Percentiles rank a stretch among this genome's conserved stretches.
Evolutionary conservation across 768 basidiomycete species (phyloP).

Genomic region (Boletus subcaerulescens): DNA sequence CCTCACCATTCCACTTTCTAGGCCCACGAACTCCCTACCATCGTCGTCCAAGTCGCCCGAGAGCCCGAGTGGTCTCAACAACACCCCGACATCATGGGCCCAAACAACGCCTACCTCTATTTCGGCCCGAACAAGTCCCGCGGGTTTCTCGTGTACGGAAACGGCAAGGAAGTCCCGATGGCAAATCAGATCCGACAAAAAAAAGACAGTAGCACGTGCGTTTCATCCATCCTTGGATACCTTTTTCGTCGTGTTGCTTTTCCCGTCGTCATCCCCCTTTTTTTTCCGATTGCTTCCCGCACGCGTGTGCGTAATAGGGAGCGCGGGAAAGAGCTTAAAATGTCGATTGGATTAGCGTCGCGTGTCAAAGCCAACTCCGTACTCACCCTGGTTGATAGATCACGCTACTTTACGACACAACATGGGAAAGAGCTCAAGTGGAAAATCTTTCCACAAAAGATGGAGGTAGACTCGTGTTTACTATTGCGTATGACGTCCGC

Average conservation of each 20-base stretch:
- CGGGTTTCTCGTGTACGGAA: constrained; percentile 70
- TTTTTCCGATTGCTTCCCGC: no score
- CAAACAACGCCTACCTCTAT: constrained; percentile 72
- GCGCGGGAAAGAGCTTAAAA: no score
- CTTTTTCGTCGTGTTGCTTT: no score
- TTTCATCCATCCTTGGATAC: constrained; percentile 6
- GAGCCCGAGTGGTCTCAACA: constrained; percentile 66
- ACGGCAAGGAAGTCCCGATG: constrained; percentile 58
- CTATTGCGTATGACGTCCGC: background rate
- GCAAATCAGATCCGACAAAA: constrained; percentile 53
- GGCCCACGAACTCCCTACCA: constrained; percentile 58
- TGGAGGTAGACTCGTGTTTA: constrained; percentile 54
- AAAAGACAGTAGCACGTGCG: constrained; percentile 61
- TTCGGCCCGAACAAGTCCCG: constrained; percentile 62
- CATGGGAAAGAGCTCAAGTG: constrained; percentile 74
- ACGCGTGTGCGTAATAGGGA: no score
- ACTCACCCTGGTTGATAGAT: constrained; percentile 37
- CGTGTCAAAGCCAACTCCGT: background rate
- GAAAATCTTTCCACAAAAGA: constrained; percentile 56
- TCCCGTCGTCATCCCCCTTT: no score
- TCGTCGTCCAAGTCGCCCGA: constrained; percentile 60
- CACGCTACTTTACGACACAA: constrained; percentile 71
- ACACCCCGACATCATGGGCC: constrained; percentile 74
- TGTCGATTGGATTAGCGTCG: background rate
- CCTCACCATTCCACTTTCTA: constrained; percentile 18